These are phyloP conservation scores for Candida bentonensis DNA, from an alignment of 805 yeast species.

Conservation along the genomic window DNA sequence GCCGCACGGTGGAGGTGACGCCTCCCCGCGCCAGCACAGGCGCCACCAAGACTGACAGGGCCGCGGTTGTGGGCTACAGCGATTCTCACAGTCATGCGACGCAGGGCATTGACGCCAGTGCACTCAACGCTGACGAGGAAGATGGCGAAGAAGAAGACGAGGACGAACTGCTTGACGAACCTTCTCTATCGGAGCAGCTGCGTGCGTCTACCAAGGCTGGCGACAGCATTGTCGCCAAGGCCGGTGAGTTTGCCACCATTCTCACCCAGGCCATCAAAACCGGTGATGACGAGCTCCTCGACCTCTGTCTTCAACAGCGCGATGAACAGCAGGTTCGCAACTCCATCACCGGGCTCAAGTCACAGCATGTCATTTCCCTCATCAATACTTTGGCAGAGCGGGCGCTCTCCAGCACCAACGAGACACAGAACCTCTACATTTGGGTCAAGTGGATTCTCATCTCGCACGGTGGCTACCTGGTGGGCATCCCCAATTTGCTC, in stretches of 20 bases:
- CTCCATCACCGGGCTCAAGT: constrained; percentile 40
- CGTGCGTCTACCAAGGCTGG: constrained; percentile 14
- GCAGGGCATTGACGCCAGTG: constrained; percentile 21
- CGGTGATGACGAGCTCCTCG: constrained; percentile 74
- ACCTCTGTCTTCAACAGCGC: constrained; percentile 52
- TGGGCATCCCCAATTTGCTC: constrained; percentile 36
- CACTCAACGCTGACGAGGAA: constrained; percentile 7
- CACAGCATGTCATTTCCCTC: constrained; percentile 28
- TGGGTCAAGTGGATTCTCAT: constrained; percentile 81
- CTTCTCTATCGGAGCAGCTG: constrained; percentile 6
- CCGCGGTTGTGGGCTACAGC: constrained; percentile 26
- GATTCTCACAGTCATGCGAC: constrained; percentile 14
- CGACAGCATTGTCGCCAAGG: constrained; percentile 24
- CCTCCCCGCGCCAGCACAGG: constrained; percentile 15
- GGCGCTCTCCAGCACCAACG: constrained; percentile 39
- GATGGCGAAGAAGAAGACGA: constrained; percentile 8
- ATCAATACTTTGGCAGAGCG: constrained; percentile 34
- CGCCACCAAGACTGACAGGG: constrained; percentile 23
- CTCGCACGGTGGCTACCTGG: constrained; percentile 51
- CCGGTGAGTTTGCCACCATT: constrained; percentile 73
- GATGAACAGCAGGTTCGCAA: constrained; percentile 39
- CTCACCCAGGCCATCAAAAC: constrained; percentile 78
- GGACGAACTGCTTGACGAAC: constrained; percentile 5
- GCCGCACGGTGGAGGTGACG: constrained; percentile 2
- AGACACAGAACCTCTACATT: constrained; percentile 34